Conservation (phyloP, 1,284 basidiomycete species). For the Cystobasidium slooffiae region DNA sequence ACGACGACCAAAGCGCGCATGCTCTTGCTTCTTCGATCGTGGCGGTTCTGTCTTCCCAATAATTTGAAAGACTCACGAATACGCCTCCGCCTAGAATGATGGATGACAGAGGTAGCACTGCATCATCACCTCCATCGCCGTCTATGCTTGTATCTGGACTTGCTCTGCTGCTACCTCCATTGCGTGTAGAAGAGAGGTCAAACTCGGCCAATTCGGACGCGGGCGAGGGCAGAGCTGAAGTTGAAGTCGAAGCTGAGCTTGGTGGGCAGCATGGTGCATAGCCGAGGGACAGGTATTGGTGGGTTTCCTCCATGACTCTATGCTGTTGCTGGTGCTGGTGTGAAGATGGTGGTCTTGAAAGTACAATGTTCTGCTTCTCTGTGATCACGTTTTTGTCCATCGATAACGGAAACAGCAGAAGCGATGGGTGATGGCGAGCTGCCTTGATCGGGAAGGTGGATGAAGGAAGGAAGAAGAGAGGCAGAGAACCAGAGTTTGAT, state of each 20-base stretch:
- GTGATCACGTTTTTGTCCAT: conserved; percentile 13
- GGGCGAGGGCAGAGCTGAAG: conserved; percentile 26
- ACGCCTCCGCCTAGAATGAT: conserved; percentile 44
- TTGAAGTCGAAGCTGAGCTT: conserved; percentile 14
- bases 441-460: background rate
- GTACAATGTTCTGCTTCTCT: too few relatives aligned
- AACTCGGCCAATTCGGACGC: conserved; percentile 21
- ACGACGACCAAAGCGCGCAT: conserved; percentile 7
- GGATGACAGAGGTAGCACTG: conserved; percentile 24
- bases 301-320: background rate
- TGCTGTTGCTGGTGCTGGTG: background rate
- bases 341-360: too few relatives aligned
- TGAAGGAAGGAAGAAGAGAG: background rate
- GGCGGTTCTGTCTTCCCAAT: background rate
- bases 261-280: conserved; percentile 16
- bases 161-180: conserved; percentile 19
- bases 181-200: conserved; percentile 15
- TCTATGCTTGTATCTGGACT: conserved; percentile 22
- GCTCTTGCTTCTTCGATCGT: background rate
- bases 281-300: background rate
- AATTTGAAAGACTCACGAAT: conserved; percentile 38
- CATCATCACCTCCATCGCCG: conserved; percentile 9
- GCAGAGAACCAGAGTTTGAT: too few relatives aligned
- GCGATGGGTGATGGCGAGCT: conserved; percentile 3
- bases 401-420: background rate